A percentile compares a stretch with the other conserved stretches of the same genome.
phyloP scores from a whole-genome alignment of 2,329 filamentous ascomycete genomes.

The Penicillium sp. region DNA sequence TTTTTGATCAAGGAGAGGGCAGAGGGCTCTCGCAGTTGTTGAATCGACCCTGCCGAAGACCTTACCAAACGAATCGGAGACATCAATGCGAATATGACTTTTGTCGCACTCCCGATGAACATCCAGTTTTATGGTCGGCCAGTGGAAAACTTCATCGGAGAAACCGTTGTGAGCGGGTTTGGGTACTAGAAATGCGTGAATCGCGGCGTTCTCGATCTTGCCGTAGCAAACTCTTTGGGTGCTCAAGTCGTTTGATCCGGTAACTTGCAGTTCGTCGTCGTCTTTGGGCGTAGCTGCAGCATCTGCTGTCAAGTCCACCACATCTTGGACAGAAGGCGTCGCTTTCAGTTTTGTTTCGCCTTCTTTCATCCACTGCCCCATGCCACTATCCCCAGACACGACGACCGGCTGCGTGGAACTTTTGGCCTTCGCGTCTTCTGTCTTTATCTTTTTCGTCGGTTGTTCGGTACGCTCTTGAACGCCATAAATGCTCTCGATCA shows the following conservation, averaged over 20 bases:
- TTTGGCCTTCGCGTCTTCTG: conserved; percentile 51
- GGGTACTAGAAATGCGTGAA: conserved; percentile 72
- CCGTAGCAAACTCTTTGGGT: conserved; percentile 81
- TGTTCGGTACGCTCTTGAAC: conserved; percentile 67
- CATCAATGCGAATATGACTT: conserved; percentile 64
- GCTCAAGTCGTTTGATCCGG: conserved; percentile 62
- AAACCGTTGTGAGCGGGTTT: conserved; percentile 66
- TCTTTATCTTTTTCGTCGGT: conserved; percentile 70
- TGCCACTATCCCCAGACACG: conserved; percentile 56
- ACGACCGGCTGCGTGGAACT: conserved; percentile 48
- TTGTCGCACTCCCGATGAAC: conserved; percentile 65
- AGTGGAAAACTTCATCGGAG: conserved; percentile 57
- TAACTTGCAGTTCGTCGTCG: conserved; percentile 44
- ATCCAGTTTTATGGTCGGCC: conserved; percentile 75
- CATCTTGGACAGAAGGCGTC: conserved; percentile 55
- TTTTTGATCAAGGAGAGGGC: conserved; percentile 72
- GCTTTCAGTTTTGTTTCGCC: conserved; percentile 50
- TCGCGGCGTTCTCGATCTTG: conserved; percentile 68
- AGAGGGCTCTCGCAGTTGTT: conserved; percentile 68
- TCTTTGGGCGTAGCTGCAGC: conserved; percentile 29
- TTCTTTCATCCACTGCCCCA: conserved; percentile 70
- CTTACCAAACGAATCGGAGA: conserved; percentile 71
- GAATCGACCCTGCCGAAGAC: conserved; percentile 78
- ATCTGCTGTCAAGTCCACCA: conserved; percentile 52
- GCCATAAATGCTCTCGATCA: conserved; percentile 78